phyloP scores from a whole-genome alignment of 768 basidiomycete species.

The Trametes maxima region DNA sequence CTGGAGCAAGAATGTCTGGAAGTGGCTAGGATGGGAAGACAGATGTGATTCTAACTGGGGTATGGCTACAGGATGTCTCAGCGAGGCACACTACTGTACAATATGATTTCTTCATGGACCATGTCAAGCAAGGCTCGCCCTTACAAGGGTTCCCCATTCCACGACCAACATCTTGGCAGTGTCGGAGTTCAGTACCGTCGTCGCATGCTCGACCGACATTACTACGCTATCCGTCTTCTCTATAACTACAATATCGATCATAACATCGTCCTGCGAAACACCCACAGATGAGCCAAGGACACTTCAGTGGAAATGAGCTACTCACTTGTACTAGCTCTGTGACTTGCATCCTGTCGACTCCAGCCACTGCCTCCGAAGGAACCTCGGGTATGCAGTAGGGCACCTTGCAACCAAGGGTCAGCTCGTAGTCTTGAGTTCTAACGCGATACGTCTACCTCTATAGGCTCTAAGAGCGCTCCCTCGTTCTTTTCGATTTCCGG shows the following conservation, averaged over 20 bases:
- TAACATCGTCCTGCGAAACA: conserved; percentile 36
- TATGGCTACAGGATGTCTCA: not conserved
- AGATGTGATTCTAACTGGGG: not conserved
- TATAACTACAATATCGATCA: conserved; percentile 34
- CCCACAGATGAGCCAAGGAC: not conserved
- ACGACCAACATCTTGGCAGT: conserved; percentile 9
- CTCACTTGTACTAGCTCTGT: conserved; percentile 33
- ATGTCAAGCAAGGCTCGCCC: not conserved
- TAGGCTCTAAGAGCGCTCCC: conserved; percentile 31
- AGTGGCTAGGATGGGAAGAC: conserved; percentile 58
- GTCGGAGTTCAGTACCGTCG: not conserved
- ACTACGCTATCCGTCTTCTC: conserved; percentile 13
- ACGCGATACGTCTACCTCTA: conserved; percentile 33
- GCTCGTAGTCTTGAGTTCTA: too few species aligned
- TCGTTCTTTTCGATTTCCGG: conserved; percentile 28
- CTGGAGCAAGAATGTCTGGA: conserved; percentile 80
- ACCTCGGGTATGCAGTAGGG: conserved; percentile 39
- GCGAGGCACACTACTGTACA: not conserved
- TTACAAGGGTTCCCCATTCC: conserved; percentile 18
- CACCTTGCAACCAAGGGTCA: conserved; percentile 27
- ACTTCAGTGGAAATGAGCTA: not conserved
- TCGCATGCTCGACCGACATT: conserved; percentile 20
- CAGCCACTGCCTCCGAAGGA: conserved; percentile 1
- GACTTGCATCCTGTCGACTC: conserved; percentile 24
- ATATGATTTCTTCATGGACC: not conserved